phyloP scores from a whole-genome alignment of 257 asterid genomes.

The Buddleja alternifolia region DNA sequence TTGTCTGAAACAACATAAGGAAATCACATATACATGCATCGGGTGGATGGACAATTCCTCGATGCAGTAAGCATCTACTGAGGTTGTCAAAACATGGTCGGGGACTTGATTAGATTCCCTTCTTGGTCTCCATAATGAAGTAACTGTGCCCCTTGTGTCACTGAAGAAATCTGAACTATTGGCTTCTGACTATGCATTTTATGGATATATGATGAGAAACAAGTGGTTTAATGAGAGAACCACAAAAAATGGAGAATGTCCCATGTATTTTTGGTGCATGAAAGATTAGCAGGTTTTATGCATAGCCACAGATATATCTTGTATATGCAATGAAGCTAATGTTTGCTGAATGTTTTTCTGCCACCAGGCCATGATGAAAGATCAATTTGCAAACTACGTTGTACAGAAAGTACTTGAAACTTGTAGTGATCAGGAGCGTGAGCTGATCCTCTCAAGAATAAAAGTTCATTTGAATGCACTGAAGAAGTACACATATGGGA shows the following conservation, averaged over 20 bases:
- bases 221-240: background rate
- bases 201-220: background rate
- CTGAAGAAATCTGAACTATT: background rate
- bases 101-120: background rate
- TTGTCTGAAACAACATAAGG: background rate
- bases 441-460: constrained; percentile 71
- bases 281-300: background rate
- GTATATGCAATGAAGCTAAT: constrained; percentile 10
- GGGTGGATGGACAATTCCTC: background rate
- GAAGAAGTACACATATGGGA: constrained; percentile 84
- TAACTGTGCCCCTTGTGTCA: background rate
- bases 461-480: constrained; percentile 80
- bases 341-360: constrained; percentile 4
- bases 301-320: constrained; percentile 8
- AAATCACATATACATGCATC: background rate
- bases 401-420: constrained; percentile 89
- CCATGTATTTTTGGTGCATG: background rate
- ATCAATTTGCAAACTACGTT: constrained; percentile 82
- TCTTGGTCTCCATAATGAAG: background rate
- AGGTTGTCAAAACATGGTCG: background rate
- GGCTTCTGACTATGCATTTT: background rate
- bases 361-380: constrained; percentile 86
- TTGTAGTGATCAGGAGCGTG: constrained; percentile 81
- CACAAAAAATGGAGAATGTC: background rate
- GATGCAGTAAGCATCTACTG: background rate